A percentile compares a stretch with the other conserved stretches of the same genome.
Conservation (phyloP, 768 basidiomycete species). For the Rhodotorula taiwanensis region DNA sequence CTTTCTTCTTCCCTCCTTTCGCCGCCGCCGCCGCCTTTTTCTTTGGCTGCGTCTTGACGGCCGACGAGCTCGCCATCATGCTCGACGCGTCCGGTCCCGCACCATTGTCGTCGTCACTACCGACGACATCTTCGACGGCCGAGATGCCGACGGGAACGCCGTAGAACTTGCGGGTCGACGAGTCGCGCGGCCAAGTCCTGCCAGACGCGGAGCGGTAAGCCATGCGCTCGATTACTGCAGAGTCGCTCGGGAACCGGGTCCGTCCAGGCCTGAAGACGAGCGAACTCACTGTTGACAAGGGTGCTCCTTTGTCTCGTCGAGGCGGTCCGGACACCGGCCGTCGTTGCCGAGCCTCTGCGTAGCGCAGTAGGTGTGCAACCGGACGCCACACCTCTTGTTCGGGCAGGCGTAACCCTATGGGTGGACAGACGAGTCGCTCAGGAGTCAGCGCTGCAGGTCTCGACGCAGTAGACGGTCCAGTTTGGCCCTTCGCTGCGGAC, state of each 20-base stretch:
- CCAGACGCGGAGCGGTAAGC: not conserved
- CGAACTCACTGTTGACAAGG: slow-evolving; percentile 18
- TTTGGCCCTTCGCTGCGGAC: not conserved
- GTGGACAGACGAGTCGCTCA: slow-evolving; percentile 50
- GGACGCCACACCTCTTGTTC: slow-evolving; percentile 39
- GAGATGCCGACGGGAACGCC: slow-evolving; percentile 57
- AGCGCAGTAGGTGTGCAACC: slow-evolving; percentile 24
- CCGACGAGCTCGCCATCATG: too few species aligned
- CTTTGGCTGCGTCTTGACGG: too few species aligned
- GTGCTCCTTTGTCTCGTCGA: not conserved
- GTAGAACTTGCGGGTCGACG: slow-evolving; percentile 50
- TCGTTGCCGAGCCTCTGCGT: not conserved
- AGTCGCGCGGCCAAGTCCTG: slow-evolving; percentile 22
- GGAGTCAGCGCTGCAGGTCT: not conserved
- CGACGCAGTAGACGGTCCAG: not conserved
- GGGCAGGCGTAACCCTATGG: slow-evolving; percentile 50
- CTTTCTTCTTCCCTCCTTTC: too few species aligned
- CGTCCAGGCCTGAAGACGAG: too few species aligned
- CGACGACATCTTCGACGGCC: not conserved
- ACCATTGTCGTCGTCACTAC: slow-evolving; percentile 1
- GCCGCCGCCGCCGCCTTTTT: too few species aligned
- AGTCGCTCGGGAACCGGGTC: too few species aligned
- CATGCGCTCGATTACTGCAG: too few species aligned
- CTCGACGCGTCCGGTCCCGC: too few species aligned
- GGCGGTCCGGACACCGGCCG: slow-evolving; percentile 21